These are phyloP conservation scores for Rhytidhysteron rufulum DNA, from an alignment of 2,329 filamentous ascomycete species.

Conservation along the genomic window DNA sequence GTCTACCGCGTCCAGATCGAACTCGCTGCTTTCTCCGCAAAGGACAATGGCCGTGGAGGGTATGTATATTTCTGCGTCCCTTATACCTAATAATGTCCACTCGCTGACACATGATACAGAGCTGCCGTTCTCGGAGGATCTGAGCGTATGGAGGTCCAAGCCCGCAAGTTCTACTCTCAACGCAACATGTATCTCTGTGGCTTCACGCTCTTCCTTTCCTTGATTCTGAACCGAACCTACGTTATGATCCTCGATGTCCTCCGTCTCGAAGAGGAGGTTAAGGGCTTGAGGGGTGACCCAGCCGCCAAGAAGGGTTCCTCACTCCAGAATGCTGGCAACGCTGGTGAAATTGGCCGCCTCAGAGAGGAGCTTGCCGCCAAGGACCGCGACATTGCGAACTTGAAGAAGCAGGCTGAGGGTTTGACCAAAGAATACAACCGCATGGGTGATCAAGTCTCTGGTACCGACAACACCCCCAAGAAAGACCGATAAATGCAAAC, in stretches of 20 bases:
- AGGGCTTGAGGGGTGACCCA: slow-evolving; percentile 69
- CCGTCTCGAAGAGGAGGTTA: slow-evolving; percentile 87
- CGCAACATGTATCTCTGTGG: slow-evolving; percentile 99
- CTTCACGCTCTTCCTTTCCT: slow-evolving; percentile 96
- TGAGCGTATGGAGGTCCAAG: slow-evolving; percentile 97
- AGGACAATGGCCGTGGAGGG: slow-evolving; percentile 47
- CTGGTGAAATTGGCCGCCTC: slow-evolving; percentile 69
- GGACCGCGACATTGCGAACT: slow-evolving; percentile 75
- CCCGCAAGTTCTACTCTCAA: slow-evolving; percentile 99
- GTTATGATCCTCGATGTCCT: slow-evolving; percentile 92
- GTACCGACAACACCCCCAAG: slow-evolving; percentile 48
- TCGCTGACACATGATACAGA: slow-evolving; percentile 37
- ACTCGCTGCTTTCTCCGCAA: slow-evolving; percentile 67
- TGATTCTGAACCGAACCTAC: slow-evolving; percentile 99
- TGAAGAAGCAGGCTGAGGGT: slow-evolving; percentile 90
- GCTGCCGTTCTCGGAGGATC: slow-evolving; percentile 72
- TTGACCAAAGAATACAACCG: slow-evolving; percentile 81
- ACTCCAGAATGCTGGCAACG: slow-evolving; percentile 66
- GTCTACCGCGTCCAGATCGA: slow-evolving; percentile 97
- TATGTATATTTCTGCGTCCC: slow-evolving; percentile 34
- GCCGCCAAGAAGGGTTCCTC: slow-evolving; percentile 62
- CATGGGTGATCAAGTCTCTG: slow-evolving; percentile 76
- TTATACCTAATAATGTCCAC: slow-evolving; percentile 10
- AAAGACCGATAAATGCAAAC: slow-evolving; percentile 52
- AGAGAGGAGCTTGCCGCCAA: slow-evolving; percentile 66